Percentiles rank a stretch among this genome's conserved stretches.
Evolutionary conservation across 768 basidiomycete genomes (phyloP).

Genomic region (Pulveroboletus sp.): DNA sequence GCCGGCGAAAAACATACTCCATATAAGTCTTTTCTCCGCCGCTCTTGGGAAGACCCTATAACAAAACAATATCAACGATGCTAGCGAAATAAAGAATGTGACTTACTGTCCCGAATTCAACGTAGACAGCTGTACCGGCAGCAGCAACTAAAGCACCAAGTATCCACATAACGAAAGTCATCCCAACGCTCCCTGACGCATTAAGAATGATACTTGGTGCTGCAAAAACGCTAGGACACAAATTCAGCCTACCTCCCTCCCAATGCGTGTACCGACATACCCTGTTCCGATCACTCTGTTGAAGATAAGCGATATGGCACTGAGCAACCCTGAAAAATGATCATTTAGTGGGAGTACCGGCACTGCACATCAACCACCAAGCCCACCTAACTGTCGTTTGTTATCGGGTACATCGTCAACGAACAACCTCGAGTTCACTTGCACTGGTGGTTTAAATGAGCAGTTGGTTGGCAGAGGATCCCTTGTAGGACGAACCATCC

Average conservation of each 20-base stretch:
- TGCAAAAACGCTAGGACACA: slow-evolving; percentile 58
- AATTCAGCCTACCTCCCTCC: neutral
- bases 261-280: slow-evolving; percentile 30
- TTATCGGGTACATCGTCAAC: slow-evolving; percentile 47
- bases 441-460: neutral
- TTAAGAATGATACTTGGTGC: slow-evolving; percentile 66
- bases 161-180: slow-evolving; percentile 69
- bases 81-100: neutral
- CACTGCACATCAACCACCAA: neutral
- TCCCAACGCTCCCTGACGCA: slow-evolving; percentile 67
- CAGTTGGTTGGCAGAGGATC: neutral
- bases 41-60: slow-evolving; percentile 62
- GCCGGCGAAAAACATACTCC: slow-evolving; percentile 64
- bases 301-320: slow-evolving; percentile 66
- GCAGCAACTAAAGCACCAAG: slow-evolving; percentile 63
- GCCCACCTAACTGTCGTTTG: slow-evolving; percentile 52
- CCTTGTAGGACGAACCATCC: slow-evolving; percentile 12
- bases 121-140: slow-evolving; percentile 66
- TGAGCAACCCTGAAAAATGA: slow-evolving; percentile 30
- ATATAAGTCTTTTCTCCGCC: slow-evolving; percentile 79
- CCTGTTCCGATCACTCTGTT: slow-evolving; percentile 76
- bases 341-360: neutral
- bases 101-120: slow-evolving; percentile 74
- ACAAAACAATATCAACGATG: neutral
- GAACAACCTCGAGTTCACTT: slow-evolving; percentile 6